Evolutionary conservation across 805 yeast species (phyloP), one percentile per base, ranked within the genome.

Genomic region (Candida tammaniensis): DNA sequence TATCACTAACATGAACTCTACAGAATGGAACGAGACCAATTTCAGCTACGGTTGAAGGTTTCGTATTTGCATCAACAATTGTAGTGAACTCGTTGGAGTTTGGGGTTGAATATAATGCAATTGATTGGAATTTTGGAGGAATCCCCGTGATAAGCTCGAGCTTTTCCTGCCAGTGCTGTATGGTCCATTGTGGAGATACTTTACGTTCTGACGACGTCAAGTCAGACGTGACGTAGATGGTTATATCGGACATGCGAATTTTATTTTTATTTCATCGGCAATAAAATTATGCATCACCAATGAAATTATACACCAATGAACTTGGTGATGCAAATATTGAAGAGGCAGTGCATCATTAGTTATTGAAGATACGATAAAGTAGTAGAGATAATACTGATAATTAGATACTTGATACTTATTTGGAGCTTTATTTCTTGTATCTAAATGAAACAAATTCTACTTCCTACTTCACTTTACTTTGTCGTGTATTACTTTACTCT

Each of bases 131-230:
- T 10, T 49, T 41, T 3, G 86, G 81, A 4, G 80, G 76, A 17
- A 86, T 74, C 2, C 96, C 96, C 0, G 95, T 84, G 40, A 85
- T 75, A 22, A 65, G 68, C 47, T 84, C 93, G 8, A 86, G 55
- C 37, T 74, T 69, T 24, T 56, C 43, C 43, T 76, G 73, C 32
- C 86, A 67, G 41, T 74, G 60, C 5, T 55, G 56, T 11, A 84
- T 35, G 0, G 75, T 55, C 89, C 91, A 84, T 24, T 64, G 68
- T 0, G 77, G 72, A 0, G 82, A 74, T 18, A 86, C 58, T 26
- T 84, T 59, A 35, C 89, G 60, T 50, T 83, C 89, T 2, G 93
- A 78, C 7, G 83, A 74, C 1, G 85, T 82, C 46, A 80, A 59
- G 16, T 68, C 69, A 2, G 93, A 82, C 1, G 86, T 78, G 21